These are phyloP conservation scores for Penicillium corylophilum DNA, from an alignment of 2,329 filamentous ascomycete genomes.

Conservation along the genomic window DNA sequence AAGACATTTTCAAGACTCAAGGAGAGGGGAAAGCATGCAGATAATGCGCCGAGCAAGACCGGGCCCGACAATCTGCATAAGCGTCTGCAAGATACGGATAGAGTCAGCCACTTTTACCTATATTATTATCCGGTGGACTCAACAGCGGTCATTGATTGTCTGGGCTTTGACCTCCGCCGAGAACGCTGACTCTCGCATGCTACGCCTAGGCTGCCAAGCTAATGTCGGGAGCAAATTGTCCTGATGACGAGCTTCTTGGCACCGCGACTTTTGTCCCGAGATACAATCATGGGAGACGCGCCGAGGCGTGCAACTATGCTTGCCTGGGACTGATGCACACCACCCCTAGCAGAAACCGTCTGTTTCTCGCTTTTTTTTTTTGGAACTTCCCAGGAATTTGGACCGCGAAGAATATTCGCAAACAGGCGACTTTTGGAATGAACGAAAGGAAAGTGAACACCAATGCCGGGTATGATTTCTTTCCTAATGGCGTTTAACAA, in stretches of 20 bases:
- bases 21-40: background rate
- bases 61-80: background rate
- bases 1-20: background rate
- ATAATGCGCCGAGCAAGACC: background rate
- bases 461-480: too few relatives aligned
- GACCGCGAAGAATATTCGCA: too few relatives aligned
- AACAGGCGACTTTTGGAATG: too few relatives aligned
- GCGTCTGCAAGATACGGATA: background rate
- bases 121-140: background rate
- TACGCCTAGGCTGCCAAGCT: conserved; percentile 15
- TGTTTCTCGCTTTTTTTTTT: background rate
- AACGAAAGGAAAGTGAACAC: too few relatives aligned
- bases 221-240: conserved; percentile 16
- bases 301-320: background rate
- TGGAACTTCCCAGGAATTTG: background rate
- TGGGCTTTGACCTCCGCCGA: background rate
- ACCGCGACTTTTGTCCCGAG: conserved; percentile 5
- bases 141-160: background rate
- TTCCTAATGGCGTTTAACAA: too few relatives aligned
- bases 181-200: background rate
- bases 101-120: conserved; percentile 2
- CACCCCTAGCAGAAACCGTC: background rate
- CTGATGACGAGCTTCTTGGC: conserved; percentile 18
- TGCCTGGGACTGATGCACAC: background rate
- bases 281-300: background rate